phyloP scores from a whole-genome alignment of 768 basidiomycete genomes.

The Mycena leptocephala region DNA sequence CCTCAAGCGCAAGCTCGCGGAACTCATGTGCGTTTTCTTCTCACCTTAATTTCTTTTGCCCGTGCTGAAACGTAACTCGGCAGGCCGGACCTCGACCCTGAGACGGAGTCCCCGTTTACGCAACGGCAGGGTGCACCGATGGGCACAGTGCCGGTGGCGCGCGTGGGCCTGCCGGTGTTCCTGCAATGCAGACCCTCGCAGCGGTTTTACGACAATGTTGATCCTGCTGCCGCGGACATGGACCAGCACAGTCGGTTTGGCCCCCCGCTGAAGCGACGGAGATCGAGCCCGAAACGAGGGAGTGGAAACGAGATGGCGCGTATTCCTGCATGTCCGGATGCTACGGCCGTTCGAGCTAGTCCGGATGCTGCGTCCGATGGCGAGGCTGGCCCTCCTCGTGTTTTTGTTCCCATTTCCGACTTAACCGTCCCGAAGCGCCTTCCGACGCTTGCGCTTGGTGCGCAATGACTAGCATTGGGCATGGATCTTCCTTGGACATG shows the following conservation, averaged over 20 bases:
- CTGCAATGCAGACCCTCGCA: not conserved
- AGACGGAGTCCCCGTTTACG: not conserved
- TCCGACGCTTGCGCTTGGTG: too few species aligned
- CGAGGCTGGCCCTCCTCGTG: too few species aligned
- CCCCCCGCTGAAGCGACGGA: slow-evolving; percentile 28
- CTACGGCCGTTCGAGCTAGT: too few species aligned
- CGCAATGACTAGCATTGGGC: too few species aligned
- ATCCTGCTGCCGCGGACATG: not conserved
- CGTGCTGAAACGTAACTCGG: not conserved
- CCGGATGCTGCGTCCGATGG: too few species aligned
- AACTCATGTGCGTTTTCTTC: slow-evolving; percentile 10
- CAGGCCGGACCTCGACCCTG: not conserved
- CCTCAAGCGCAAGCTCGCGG: slow-evolving; percentile 30
- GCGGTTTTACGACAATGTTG: not conserved
- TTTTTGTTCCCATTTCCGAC: too few species aligned
- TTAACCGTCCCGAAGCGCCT: too few species aligned
- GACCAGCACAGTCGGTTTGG: slow-evolving; percentile 24
- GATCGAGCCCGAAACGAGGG: too few species aligned
- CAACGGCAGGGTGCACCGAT: not conserved
- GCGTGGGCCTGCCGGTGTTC: slow-evolving; percentile 23
- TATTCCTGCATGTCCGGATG: too few species aligned
- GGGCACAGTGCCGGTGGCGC: not conserved
- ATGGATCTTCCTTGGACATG: too few species aligned
- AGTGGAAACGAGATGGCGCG: too few species aligned
- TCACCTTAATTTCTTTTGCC: not conserved